These are phyloP conservation scores for Lodderomyces margitis DNA, from an alignment of 1,139 yeast species.

Conservation along the genomic window DNA sequence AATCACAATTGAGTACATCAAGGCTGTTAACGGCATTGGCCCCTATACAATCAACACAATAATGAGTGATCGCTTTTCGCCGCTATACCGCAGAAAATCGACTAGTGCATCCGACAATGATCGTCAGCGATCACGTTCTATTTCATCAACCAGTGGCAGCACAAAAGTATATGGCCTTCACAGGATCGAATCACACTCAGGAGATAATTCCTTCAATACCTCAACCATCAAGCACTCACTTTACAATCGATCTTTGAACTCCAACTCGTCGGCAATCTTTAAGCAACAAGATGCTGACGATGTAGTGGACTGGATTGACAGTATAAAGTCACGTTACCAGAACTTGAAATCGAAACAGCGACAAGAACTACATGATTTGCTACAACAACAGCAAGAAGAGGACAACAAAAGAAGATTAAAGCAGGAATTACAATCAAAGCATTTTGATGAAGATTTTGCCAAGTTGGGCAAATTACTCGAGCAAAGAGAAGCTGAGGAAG, in stretches of 20 bases:
- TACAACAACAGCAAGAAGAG: slow-evolving; percentile 4
- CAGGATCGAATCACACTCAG: neutral
- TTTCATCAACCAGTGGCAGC: neutral
- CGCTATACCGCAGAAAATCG: neutral
- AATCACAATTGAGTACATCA: neutral
- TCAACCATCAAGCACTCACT: neutral
- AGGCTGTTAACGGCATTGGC: neutral
- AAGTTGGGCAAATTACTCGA: slow-evolving; percentile 30
- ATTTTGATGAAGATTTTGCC: slow-evolving; percentile 42
- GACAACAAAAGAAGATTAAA: slow-evolving; percentile 14
- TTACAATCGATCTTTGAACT: neutral
- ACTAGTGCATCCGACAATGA: neutral
- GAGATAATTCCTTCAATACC: neutral
- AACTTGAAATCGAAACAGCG: slow-evolving; percentile 34
- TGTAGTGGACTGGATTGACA: slow-evolving; percentile 52
- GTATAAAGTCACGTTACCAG: slow-evolving; percentile 36
- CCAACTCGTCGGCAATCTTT: neutral
- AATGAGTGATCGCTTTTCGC: neutral
- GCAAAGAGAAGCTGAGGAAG: slow-evolving; percentile 8
- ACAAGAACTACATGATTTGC: slow-evolving; percentile 24
- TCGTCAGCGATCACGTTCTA: neutral
- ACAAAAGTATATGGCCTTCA: neutral
- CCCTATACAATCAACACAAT: neutral
- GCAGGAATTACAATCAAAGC: slow-evolving; percentile 24
- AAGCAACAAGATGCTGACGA: slow-evolving; percentile 25